Conservation (phyloP, 1,284 basidiomycete genomes). For the Puccinia sorghi region DNA sequence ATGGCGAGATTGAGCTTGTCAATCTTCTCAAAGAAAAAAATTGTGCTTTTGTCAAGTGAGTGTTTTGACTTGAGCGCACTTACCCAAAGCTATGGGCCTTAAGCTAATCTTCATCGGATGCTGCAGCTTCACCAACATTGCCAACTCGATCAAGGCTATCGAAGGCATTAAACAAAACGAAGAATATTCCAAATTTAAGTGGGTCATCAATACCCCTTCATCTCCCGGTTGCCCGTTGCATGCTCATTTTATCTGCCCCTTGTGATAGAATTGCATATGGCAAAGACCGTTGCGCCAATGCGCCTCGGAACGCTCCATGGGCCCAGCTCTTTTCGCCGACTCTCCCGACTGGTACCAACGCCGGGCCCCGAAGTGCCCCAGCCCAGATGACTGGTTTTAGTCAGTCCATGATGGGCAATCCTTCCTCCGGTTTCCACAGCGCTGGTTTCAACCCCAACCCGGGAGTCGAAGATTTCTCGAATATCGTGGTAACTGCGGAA, state of each 20-base stretch:
- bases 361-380: constrained; percentile 48
- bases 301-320: constrained; percentile 49
- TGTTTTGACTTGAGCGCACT: constrained; percentile 55
- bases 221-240: background rate
- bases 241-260: constrained; percentile 69
- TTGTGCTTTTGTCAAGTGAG: constrained; percentile 86
- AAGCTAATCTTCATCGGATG: constrained; percentile 6
- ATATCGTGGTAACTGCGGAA: constrained; percentile 49
- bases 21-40: constrained; percentile 95
- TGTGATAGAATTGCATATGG: constrained; percentile 71
- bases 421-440: constrained; percentile 37
- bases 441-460: constrained; percentile 43
- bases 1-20: constrained; percentile 68
- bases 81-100: constrained; percentile 16
- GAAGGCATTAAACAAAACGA: constrained; percentile 74
- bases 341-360: constrained; percentile 16
- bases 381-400: constrained; percentile 50
- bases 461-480: constrained; percentile 39
- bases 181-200: constrained; percentile 55
- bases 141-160: constrained; percentile 92
- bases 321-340: constrained; percentile 49
- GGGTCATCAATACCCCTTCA: constrained; percentile 38
- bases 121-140: constrained; percentile 68
- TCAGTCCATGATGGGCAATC: constrained; percentile 41
- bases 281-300: constrained; percentile 87